A percentile compares a stretch with the other conserved stretches of the same genome.
These are phyloP conservation scores for Trametes maxima DNA, from an alignment of 768 basidiomycete species.

Conservation along the genomic window DNA sequence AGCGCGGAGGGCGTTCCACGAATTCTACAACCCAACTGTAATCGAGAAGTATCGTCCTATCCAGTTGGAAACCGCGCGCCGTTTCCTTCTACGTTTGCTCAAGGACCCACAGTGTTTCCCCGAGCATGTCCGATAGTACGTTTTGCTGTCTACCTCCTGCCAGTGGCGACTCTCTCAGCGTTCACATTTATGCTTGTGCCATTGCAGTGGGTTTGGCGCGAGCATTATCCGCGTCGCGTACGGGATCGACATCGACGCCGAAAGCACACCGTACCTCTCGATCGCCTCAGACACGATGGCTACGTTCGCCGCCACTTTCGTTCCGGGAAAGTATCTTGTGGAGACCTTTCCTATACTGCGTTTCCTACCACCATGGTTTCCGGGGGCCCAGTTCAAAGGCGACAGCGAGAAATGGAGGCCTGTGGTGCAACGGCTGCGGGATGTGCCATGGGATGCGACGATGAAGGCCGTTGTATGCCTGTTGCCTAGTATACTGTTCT, in stretches of 20 bases:
- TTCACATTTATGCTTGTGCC: neutral
- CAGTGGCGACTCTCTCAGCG: neutral
- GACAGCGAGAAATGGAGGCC: conserved; percentile 1
- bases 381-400: conserved; percentile 27
- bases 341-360: conserved; percentile 28
- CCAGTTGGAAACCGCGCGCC: conserved; percentile 2
- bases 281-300: conserved; percentile 10
- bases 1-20: conserved; percentile 11
- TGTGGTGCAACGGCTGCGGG: neutral
- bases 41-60: neutral
- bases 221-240: conserved; percentile 13
- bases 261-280: conserved; percentile 7
- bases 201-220: neutral
- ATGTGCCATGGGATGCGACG: conserved; percentile 18
- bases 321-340: conserved; percentile 33
- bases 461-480: conserved; percentile 10
- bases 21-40: conserved; percentile 8
- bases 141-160: no score
- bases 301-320: conserved; percentile 1
- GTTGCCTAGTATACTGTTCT: no score
- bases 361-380: conserved; percentile 27
- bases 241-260: conserved; percentile 12
- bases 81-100: conserved; percentile 1
- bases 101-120: conserved; percentile 1
- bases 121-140: conserved; percentile 13